phyloP scores from a whole-genome alignment of 805 yeast species.

The Kodamaea kakaduensis region DNA sequence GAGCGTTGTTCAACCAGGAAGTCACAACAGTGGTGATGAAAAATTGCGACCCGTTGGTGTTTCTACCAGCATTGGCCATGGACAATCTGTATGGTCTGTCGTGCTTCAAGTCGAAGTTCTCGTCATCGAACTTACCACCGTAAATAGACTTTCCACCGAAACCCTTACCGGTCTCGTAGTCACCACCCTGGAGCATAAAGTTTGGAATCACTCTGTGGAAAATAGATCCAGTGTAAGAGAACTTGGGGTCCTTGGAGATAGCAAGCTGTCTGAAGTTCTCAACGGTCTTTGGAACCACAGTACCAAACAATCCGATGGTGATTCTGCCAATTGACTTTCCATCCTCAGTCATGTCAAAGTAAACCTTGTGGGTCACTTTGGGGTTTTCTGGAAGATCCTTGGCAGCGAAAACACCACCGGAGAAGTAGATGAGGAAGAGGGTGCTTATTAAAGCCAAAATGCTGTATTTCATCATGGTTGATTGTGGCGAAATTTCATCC shows the following conservation, averaged over 20 bases:
- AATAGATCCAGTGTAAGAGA: slow-evolving; percentile 58
- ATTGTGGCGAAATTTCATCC: not conserved
- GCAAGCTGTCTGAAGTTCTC: slow-evolving; percentile 83
- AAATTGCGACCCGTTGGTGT: slow-evolving; percentile 90
- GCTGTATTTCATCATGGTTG: slow-evolving; percentile 13
- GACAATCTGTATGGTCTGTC: slow-evolving; percentile 65
- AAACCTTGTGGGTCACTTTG: slow-evolving; percentile 72
- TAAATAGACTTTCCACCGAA: slow-evolving; percentile 80
- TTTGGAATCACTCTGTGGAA: slow-evolving; percentile 73
- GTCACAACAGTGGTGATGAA: slow-evolving; percentile 91
- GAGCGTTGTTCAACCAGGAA: slow-evolving; percentile 88
- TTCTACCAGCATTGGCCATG: slow-evolving; percentile 76
- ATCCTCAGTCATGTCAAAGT: slow-evolving; percentile 81
- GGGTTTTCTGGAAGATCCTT: slow-evolving; percentile 39
- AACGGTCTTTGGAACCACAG: slow-evolving; percentile 76
- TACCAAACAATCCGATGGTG: slow-evolving; percentile 83
- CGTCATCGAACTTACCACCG: slow-evolving; percentile 73
- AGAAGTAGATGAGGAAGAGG: slow-evolving; percentile 12
- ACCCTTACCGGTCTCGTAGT: slow-evolving; percentile 67
- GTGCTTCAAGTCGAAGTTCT: slow-evolving; percentile 67
- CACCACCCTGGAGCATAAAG: slow-evolving; percentile 89
- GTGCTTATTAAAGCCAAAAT: slow-evolving; percentile 13
- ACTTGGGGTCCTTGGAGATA: slow-evolving; percentile 53
- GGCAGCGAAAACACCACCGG: slow-evolving; percentile 10
- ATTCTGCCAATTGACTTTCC: slow-evolving; percentile 74